Conservation (phyloP, 1,139 yeast species). For the Hanseniaspora uvarum region DNA sequence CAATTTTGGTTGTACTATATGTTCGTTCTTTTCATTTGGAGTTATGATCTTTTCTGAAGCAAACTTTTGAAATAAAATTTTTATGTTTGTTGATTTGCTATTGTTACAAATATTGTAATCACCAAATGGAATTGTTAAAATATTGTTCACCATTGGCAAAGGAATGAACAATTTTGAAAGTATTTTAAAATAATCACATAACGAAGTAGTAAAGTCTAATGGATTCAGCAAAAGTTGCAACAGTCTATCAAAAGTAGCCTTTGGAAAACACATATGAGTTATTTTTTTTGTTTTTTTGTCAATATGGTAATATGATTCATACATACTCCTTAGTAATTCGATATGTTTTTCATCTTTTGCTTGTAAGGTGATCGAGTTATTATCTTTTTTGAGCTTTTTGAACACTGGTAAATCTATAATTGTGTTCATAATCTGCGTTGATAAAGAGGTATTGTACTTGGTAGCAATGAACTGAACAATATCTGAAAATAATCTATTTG, state of each 20-base stretch:
- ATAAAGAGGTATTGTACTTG: neutral
- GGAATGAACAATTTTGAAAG: neutral
- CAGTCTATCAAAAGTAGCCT: conserved; percentile 4
- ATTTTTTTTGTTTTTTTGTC: neutral
- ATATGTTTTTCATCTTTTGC: neutral
- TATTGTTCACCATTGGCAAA: neutral
- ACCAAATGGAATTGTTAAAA: neutral
- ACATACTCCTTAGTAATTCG: neutral
- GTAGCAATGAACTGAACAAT: neutral
- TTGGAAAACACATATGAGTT: conserved; percentile 1
- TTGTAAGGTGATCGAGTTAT: neutral
- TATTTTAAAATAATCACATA: neutral
- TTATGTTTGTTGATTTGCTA: neutral
- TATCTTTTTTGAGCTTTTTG: conserved; percentile 7
- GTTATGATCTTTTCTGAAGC: neutral
- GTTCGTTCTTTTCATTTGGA: neutral
- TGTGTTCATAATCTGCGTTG: neutral
- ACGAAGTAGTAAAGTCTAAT: neutral
- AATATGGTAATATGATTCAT: neutral
- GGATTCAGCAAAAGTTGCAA: conserved; percentile 5
- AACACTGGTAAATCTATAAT: conserved; percentile 9
- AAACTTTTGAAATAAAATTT: neutral
- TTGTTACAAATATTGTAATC: neutral
- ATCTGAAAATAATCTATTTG: conserved; percentile 7
- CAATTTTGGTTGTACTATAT: neutral